Conservation (phyloP, 345 rosid species). For the Eucalyptus globulus region DNA sequence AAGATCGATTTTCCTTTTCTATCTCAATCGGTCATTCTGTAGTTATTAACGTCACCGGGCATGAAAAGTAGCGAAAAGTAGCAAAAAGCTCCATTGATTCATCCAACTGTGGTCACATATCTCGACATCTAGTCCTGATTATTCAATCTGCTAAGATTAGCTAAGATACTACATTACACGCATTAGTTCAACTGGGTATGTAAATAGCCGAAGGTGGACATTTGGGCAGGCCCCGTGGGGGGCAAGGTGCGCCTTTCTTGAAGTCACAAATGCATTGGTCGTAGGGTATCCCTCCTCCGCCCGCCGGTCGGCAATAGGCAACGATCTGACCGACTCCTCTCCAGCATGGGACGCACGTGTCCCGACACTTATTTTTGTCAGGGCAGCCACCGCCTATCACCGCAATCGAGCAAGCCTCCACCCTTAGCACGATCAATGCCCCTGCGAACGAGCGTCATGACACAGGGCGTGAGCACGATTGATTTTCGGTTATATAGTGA, state of each 20-base stretch:
- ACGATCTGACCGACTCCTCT: constrained; percentile 1
- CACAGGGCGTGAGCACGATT: not conserved
- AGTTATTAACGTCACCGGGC: not conserved
- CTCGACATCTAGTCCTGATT: not conserved
- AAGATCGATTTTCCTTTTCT: not conserved
- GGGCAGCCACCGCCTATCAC: constrained; percentile 19
- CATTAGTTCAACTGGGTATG: not conserved
- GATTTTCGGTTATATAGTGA: not conserved
- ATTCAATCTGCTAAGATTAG: not conserved
- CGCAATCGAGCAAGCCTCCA: not conserved
- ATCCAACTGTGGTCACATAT: not conserved
- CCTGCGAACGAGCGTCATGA: not conserved
- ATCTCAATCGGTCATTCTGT: not conserved
- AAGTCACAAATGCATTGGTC: constrained; percentile 8
- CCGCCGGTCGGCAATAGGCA: not conserved
- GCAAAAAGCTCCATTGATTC: not conserved
- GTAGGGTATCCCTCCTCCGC: constrained; percentile 7
- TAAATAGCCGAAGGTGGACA: not conserved
- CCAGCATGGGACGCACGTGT: constrained; percentile 7
- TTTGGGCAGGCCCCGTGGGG: constrained; percentile 3
- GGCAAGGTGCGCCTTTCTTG: constrained; percentile 6
- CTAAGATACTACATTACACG: not conserved
- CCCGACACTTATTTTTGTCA: not conserved
- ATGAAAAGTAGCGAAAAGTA: not conserved
- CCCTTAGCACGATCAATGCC: not conserved